Conservation (phyloP, 345 rosid species). For the Viola odorata region DNA sequence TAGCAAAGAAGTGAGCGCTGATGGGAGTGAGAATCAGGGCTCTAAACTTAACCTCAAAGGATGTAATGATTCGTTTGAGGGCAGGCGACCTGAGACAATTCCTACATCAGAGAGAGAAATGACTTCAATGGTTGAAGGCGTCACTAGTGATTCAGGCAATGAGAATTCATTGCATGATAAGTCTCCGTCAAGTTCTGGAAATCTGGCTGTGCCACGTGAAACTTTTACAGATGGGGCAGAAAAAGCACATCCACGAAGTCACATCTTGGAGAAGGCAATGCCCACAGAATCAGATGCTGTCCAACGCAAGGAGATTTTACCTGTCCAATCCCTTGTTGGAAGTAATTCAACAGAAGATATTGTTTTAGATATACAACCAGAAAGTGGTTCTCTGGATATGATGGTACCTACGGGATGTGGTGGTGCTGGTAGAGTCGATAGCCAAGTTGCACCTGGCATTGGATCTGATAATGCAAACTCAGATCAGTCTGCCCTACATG, state of each 20-base stretch:
- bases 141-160: conserved; percentile 19
- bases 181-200: conserved; percentile 21
- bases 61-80: conserved; percentile 20
- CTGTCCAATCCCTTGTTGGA: conserved; percentile 13
- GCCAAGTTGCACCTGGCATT: conserved; percentile 8
- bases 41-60: conserved; percentile 20
- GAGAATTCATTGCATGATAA: conserved; percentile 21
- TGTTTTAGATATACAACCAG: conserved; percentile 13
- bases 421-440: conserved; percentile 16
- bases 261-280: conserved; percentile 9
- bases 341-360: conserved; percentile 17
- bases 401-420: conserved; percentile 18
- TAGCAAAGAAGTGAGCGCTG: conserved; percentile 27
- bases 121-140: conserved; percentile 23
- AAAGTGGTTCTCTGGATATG: conserved; percentile 15
- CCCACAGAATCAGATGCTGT: conserved; percentile 14
- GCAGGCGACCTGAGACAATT: conserved; percentile 15
- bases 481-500: conserved; percentile 18
- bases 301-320: conserved; percentile 11
- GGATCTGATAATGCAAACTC: conserved; percentile 23
- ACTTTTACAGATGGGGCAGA: conserved; percentile 5
- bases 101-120: conserved; percentile 20
- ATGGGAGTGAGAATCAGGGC: conserved; percentile 24
- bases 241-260: conserved; percentile 18
- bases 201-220: conserved; percentile 7